Evolutionary conservation across 2,329 filamentous ascomycete genomes (phyloP).

Genomic region (Dothideomycetidae sp.): DNA sequence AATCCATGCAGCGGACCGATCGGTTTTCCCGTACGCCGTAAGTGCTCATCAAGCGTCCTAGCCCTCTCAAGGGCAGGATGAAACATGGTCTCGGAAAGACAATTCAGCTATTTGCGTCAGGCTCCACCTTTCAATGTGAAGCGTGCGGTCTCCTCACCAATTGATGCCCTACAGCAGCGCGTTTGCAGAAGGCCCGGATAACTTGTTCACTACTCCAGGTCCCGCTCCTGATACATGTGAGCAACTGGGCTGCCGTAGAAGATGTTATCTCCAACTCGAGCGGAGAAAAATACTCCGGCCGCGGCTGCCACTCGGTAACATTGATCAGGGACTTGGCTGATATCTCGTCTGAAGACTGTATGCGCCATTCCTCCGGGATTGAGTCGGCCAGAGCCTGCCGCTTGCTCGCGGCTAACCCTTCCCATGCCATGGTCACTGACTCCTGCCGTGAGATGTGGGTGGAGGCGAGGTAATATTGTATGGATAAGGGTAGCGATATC

Average conservation of each 20-base stretch:
- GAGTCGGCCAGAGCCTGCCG: slow-evolving; percentile 31
- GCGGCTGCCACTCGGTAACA: slow-evolving; percentile 40
- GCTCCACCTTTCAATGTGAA: background rate
- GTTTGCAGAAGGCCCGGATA: slow-evolving; percentile 40
- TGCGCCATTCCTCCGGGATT: slow-evolving; percentile 45
- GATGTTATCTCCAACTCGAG: slow-evolving; percentile 38
- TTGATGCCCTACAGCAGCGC: slow-evolving; percentile 41
- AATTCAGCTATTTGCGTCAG: slow-evolving; percentile 46
- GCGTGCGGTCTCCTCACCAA: too few relatives aligned
- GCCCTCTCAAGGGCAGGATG: slow-evolving; percentile 38
- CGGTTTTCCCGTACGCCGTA: slow-evolving; percentile 30
- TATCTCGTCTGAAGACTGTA: slow-evolving; percentile 36
- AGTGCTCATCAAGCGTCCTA: slow-evolving; percentile 38
- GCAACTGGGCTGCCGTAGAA: slow-evolving; percentile 27
- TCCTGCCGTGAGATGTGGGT: too few relatives aligned
- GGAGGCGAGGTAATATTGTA: background rate
- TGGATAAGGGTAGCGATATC: background rate
- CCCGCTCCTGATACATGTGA: slow-evolving; percentile 26
- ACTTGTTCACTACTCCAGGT: slow-evolving; percentile 40
- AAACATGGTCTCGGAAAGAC: slow-evolving; percentile 44
- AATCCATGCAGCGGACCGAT: slow-evolving; percentile 54
- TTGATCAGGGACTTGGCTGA: slow-evolving; percentile 41
- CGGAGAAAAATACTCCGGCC: slow-evolving; percentile 45
- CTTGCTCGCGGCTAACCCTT: slow-evolving; percentile 29
- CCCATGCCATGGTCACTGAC: slow-evolving; percentile 24